Percentiles rank a stretch among this genome's conserved stretches.
phyloP scores from a whole-genome alignment of 1,284 basidiomycete species.

The Ceratobasidium sp. region DNA sequence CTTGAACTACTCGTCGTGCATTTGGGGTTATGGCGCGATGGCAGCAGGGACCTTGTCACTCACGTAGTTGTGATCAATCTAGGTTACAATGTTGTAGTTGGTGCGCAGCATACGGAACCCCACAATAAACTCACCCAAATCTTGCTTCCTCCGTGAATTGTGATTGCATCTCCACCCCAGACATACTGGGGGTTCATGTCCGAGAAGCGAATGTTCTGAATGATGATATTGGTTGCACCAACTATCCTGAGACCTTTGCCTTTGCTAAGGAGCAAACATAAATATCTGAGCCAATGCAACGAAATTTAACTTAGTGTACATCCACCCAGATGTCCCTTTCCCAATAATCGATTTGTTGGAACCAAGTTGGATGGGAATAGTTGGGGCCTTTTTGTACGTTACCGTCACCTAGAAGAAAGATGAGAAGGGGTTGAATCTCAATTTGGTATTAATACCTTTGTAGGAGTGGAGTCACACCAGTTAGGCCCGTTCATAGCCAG shows the following conservation, averaged over 20 bases:
- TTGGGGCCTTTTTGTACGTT: conserved; percentile 35
- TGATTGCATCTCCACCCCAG: conserved; percentile 46
- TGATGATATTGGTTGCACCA: conserved; percentile 14
- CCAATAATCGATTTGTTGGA: conserved; percentile 46
- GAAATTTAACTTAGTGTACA: conserved; percentile 38
- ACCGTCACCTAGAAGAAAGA: neutral
- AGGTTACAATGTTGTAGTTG: neutral
- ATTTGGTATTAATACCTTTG: too few species aligned
- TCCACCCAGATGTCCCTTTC: conserved; percentile 42
- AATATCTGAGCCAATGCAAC: conserved; percentile 24
- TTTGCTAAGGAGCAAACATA: neutral
- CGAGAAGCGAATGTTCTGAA: conserved; percentile 43
- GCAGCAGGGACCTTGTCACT: neutral
- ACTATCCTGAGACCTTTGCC: conserved; percentile 10
- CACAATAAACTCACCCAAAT: conserved; percentile 44
- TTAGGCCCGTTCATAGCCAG: conserved; percentile 45
- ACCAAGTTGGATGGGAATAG: conserved; percentile 42
- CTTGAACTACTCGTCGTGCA: neutral
- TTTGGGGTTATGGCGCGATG: neutral
- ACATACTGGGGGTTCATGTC: conserved; percentile 44
- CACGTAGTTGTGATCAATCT: conserved; percentile 4
- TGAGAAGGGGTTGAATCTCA: too few species aligned
- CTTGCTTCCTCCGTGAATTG: conserved; percentile 40
- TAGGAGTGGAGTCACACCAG: conserved; percentile 45
- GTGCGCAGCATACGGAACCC: neutral